phyloP scores from a whole-genome alignment of 768 basidiomycete genomes.

The Pulveroboletus ravenelii region DNA sequence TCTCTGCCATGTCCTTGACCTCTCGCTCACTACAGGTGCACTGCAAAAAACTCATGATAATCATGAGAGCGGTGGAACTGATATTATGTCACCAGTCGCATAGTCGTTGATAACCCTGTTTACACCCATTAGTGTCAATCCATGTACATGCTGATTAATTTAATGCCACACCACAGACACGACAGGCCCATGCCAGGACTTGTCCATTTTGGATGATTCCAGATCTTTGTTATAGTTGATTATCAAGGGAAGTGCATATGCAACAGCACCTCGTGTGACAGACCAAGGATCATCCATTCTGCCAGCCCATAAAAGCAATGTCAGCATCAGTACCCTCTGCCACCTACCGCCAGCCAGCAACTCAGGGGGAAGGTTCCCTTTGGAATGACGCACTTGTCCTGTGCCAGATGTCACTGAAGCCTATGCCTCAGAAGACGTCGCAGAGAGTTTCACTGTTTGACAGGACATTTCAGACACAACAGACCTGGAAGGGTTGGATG shows the following conservation, averaged over 20 bases:
- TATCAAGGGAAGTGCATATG: not conserved
- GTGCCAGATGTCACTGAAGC: too few species aligned
- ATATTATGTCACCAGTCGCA: slow-evolving; percentile 6
- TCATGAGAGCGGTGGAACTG: not conserved
- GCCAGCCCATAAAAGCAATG: too few species aligned
- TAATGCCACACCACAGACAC: not conserved
- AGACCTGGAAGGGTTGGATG: too few species aligned
- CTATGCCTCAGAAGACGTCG: too few species aligned
- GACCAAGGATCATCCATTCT: too few species aligned
- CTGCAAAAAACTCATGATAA: slow-evolving; percentile 3
- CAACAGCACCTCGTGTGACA: too few species aligned
- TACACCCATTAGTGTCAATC: not conserved
- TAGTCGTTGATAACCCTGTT: not conserved
- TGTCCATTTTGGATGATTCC: not conserved
- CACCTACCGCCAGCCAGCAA: too few species aligned
- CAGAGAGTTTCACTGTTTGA: too few species aligned
- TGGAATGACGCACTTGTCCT: too few species aligned
- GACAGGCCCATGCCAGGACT: not conserved
- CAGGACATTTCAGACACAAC: too few species aligned
- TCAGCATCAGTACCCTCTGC: too few species aligned
- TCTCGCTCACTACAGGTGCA: not conserved
- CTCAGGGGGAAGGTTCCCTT: too few species aligned
- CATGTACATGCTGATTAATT: not conserved
- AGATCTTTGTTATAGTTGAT: not conserved
- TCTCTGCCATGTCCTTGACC: not conserved